phyloP scores from a whole-genome alignment of 345 rosid genomes.

The Jatropha curcas region DNA sequence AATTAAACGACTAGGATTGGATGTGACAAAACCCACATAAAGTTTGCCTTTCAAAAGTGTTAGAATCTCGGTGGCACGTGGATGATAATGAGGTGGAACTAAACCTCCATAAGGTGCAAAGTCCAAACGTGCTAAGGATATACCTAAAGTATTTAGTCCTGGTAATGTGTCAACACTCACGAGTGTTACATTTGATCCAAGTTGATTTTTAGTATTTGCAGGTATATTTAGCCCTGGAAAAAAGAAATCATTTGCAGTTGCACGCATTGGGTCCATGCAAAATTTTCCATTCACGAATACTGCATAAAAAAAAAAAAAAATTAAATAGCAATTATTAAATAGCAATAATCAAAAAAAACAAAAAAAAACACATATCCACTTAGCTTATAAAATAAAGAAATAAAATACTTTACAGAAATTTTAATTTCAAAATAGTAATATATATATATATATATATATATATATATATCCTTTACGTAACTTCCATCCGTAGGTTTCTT shows the following conservation, averaged over 20 bases:
- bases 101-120: not conserved
- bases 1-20: not conserved
- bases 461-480: too few species aligned
- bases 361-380: too few species aligned
- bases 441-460: too few species aligned
- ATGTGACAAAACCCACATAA: not conserved
- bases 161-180: not conserved
- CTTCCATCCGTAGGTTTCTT: too few species aligned
- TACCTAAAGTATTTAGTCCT: not conserved
- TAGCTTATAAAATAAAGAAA: too few species aligned
- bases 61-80: not conserved
- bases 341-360: not conserved
- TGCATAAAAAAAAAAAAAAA: not conserved
- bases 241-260: not conserved
- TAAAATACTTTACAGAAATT: too few species aligned
- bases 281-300: slow-evolving; percentile 5
- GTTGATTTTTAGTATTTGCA: not conserved
- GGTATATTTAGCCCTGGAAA: not conserved
- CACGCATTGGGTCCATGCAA: not conserved
- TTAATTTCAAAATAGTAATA: too few species aligned
- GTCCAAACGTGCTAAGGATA: not conserved
- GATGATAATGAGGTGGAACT: not conserved
- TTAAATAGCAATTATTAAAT: too few species aligned
- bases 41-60: slow-evolving; percentile 3
- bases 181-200: not conserved